Evolutionary conservation across 2,329 filamentous ascomycete genomes (phyloP), one percentile per base, ranked within the genome.

Genomic region (Cyclaneusma minus): DNA sequence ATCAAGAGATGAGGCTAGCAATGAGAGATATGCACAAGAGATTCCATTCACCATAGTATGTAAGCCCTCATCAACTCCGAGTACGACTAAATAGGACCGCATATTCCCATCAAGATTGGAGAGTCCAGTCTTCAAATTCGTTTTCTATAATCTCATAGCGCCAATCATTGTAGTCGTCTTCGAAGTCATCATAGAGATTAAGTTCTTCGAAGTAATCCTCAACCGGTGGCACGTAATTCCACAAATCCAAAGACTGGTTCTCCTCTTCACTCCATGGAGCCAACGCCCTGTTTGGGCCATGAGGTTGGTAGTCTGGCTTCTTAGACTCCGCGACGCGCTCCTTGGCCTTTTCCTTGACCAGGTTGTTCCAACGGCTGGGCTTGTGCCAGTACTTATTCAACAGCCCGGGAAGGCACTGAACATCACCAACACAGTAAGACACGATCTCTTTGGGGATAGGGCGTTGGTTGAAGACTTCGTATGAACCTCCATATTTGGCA

Each of bases 361-460:
- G 14, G 29, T 38, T 32, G 29, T 29, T 30, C 29, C 29, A 35
- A 14, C 24, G 23, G 30, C 25, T 14, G 30, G 31, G 27, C 21
- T 35, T 31, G 25, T 25, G 24, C 28, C 31, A 4, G 24, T 8
- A 43, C 18, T 5, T 30, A 26, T 25, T 27, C 38, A 45, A 49
- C 4, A 65, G 37, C n/a, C 32, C 27, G 2, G 57, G 53, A 28
- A 65, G 40, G 22, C 47, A 42, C 5, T 41, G 26, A 2, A 68
- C 54, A 36, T 66, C 58, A 11, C 55, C 44, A 6, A 47, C 45
- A 36, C 60, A 65, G 40, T 67, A 68, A 1, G 35, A 13, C 12
- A 44, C 29, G 4, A 64, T 48, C 1, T 51, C 50, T 2, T 36
- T 7, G 1, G 34, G 22, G 4, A 66, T 32, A 1, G 62, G 62